Conservation (phyloP, 169 alveolate species). For the Plasmodium adleri region DNA sequence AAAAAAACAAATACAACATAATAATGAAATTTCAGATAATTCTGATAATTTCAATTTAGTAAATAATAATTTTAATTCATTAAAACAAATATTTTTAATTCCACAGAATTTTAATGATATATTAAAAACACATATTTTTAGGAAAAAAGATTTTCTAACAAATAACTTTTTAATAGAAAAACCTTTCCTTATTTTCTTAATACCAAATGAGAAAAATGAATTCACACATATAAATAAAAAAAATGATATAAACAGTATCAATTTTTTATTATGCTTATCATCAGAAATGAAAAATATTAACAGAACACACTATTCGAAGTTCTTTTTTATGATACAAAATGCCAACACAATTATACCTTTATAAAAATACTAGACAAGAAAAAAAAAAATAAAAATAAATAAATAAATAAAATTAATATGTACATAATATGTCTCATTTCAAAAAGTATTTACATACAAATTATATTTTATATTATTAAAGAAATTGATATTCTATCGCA, state of each 20-base stretch:
- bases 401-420: background rate
- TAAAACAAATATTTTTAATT: constrained; percentile 51
- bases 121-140: constrained; percentile 63
- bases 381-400: background rate
- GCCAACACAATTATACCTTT: constrained; percentile 62
- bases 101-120: constrained; percentile 73
- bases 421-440: no score
- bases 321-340: constrained; percentile 57
- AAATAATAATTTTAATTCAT: constrained; percentile 2
- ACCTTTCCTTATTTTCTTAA: constrained; percentile 74
- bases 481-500: no score
- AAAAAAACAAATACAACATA: background rate
- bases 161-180: constrained; percentile 70
- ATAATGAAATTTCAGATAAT: background rate
- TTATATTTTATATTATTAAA: no score
- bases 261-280: constrained; percentile 53
- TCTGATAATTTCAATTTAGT: background rate
- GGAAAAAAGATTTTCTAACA: constrained; percentile 47
- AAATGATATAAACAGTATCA: constrained; percentile 10
- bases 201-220: constrained; percentile 62
- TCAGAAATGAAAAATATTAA: constrained; percentile 62
- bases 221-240: constrained; percentile 29
- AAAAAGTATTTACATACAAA: no score
- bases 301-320: constrained; percentile 44
- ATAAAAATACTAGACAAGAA: background rate